phyloP scores from a whole-genome alignment of 148 eudicot genomes.

The Polygonum aviculare region DNA sequence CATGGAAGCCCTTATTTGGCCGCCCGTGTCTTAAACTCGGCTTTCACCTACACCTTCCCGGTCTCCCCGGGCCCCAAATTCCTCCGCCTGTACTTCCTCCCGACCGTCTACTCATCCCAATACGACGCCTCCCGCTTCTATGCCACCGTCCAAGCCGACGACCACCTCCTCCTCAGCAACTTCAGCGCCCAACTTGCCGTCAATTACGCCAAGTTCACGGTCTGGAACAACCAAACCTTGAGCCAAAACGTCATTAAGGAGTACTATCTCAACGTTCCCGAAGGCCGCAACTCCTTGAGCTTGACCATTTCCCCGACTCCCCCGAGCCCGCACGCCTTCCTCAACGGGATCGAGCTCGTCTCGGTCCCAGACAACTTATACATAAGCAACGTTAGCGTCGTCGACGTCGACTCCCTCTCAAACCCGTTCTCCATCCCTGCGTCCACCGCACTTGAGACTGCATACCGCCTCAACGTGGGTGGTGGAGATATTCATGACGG shows the following conservation, averaged over 20 bases:
- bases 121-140: too few species aligned
- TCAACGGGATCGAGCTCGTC: background rate
- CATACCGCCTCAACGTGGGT: background rate
- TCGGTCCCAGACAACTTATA: background rate
- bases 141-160: too few species aligned
- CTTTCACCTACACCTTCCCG: too few species aligned
- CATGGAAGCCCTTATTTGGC: background rate
- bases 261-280: background rate
- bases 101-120: too few species aligned
- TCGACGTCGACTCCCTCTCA: background rate
- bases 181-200: background rate
- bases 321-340: background rate
- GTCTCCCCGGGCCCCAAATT: too few species aligned
- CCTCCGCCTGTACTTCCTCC: too few species aligned
- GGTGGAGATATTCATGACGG: background rate
- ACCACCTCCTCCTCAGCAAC: too few species aligned
- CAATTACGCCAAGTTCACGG: background rate
- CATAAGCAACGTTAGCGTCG: background rate
- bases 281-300: background rate
- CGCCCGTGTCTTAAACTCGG: background rate
- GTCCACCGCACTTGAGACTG: background rate
- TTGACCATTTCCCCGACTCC: background rate
- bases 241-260: background rate
- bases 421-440: background rate
- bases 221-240: background rate